phyloP scores from a whole-genome alignment of 2,329 filamentous ascomycete genomes.

The Periconia sp. region DNA sequence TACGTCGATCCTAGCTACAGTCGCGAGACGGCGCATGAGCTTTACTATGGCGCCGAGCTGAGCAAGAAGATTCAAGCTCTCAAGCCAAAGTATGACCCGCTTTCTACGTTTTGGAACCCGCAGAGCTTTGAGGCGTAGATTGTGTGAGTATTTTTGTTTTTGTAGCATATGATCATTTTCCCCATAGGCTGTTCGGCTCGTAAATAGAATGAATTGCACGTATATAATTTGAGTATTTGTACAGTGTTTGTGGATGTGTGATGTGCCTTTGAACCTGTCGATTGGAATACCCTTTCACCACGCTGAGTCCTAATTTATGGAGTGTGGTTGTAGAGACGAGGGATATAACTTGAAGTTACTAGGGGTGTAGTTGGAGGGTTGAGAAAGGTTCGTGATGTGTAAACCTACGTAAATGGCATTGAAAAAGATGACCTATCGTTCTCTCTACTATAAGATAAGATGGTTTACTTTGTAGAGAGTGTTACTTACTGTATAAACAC shows the following conservation, averaged over 20 bases:
- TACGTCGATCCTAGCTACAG: slow-evolving; percentile 55
- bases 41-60: slow-evolving; percentile 51
- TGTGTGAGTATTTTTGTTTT: background rate
- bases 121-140: slow-evolving; percentile 32
- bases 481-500: too few relatives aligned
- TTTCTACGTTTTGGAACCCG: slow-evolving; percentile 42
- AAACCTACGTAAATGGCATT: too few relatives aligned
- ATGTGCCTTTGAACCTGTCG: too few relatives aligned
- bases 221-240: background rate
- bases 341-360: too few relatives aligned
- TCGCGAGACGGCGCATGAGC: slow-evolving; percentile 50
- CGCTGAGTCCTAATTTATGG: background rate
- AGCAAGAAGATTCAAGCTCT: slow-evolving; percentile 38
- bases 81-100: slow-evolving; percentile 46
- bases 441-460: too few relatives aligned
- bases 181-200: background rate
- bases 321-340: background rate
- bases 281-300: background rate
- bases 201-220: background rate
- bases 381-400: too few relatives aligned
- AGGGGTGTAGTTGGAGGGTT: too few relatives aligned
- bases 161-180: background rate
- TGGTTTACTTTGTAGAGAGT: too few relatives aligned
- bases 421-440: too few relatives aligned
- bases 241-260: too few relatives aligned